Evolutionary conservation across 495 filamentous ascomycete genomes (phyloP).

Genomic region (Penicillium malachiteum): DNA sequence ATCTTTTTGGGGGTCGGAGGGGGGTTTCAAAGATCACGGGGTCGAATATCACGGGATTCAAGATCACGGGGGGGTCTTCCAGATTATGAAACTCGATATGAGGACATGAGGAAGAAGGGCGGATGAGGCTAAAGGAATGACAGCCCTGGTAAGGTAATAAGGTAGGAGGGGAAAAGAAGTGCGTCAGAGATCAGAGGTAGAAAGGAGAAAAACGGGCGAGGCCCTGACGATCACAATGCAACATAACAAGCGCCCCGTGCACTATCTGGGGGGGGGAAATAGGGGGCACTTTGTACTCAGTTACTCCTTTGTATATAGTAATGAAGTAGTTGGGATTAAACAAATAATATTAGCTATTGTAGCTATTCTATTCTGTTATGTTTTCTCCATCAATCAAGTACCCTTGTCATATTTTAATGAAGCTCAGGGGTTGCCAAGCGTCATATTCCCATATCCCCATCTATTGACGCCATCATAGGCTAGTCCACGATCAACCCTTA

Average conservation of each 20-base stretch:
- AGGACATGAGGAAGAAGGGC: constrained; percentile 13
- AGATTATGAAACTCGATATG: background rate
- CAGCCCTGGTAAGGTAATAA: constrained; percentile 26
- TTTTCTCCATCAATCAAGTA: background rate
- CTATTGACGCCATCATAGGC: background rate
- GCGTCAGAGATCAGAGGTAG: constrained; percentile 14
- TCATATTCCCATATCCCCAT: constrained; percentile 7
- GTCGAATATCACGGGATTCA: background rate
- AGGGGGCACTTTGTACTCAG: background rate
- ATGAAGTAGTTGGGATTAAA: background rate
- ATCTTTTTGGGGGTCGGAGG: too few species aligned
- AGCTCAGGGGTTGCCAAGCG: constrained; percentile 21
- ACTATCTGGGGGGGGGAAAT: constrained; percentile 4
- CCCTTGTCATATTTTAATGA: background rate
- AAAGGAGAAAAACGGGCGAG: constrained; percentile 26
- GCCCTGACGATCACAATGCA: constrained; percentile 34
- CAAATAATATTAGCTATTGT: too few species aligned
- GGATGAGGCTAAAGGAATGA: constrained; percentile 39
- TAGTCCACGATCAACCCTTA: background rate
- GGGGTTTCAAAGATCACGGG: too few species aligned
- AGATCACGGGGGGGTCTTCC: background rate
- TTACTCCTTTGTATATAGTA: background rate
- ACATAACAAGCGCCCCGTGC: constrained; percentile 19
- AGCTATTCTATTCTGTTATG: background rate
- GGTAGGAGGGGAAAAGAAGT: constrained; percentile 7